Evolutionary conservation across 2,329 filamentous ascomycete genomes (phyloP), one percentile per base, ranked within the genome.

Genomic region (Pseudovirgaria hyperparasitica): DNA sequence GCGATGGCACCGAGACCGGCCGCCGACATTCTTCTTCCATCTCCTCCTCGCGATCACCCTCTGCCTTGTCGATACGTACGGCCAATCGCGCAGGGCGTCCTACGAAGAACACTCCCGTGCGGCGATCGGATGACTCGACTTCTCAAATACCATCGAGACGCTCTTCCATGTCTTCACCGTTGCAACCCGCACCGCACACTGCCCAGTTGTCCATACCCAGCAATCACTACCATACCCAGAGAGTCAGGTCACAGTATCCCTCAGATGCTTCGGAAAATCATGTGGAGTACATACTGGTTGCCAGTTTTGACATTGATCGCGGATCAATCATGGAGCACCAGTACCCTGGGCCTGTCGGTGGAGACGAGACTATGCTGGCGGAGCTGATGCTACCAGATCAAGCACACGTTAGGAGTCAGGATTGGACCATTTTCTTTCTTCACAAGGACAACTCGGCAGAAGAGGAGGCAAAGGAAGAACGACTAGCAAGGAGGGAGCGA

Each of bases 401-500:
- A 56, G 85, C 87, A 13, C 90, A 98, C 57, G 75, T 90, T 34
- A 73, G 90, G 20, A 87, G 81, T 46, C 86, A 96, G 57, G 90
- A 98, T 53, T 98, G 90, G 90, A 98, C 90, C 22, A 93, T 96
- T 29, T 98, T 98, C 62, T 98, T 98, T 51, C 54, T 98, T 30
- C 90, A 98, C 60, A 96, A 96, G 53, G 90, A 98, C 52, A 82
- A 77, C 4, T 86, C 74, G 33, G 74, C 78, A 33, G 81, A 87
- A 31, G 86, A 92, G 33, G 78, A 82, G 41, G 63, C 64, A 34
- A 63, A 60, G 29, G 63, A 63, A 20, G 76, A 69, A 60, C 65
- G 43, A 62, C 63, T 41, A 62, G 69, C 65, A 39, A 58, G 67
- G 42, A 63, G 71, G 30, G 63, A 60, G 36, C 62, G 61, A 33